Evolutionary conservation across 176 grass and related monocot species (phyloP).

Genomic region (Avena eriantha): DNA sequence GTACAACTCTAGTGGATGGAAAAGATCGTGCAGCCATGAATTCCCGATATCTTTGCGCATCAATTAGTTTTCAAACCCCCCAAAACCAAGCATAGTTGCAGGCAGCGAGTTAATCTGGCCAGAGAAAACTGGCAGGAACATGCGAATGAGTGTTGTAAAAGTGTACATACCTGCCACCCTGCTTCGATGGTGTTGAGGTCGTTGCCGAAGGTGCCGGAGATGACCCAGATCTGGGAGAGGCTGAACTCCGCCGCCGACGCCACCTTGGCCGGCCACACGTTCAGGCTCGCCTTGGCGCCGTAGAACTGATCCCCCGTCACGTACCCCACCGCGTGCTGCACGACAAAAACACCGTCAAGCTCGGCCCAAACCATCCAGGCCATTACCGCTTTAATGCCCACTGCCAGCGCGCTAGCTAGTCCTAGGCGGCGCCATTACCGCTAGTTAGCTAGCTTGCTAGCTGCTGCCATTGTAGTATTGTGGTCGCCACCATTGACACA

Average conservation of each 20-base stretch:
- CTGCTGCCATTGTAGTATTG: background rate
- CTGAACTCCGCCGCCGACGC: constrained; percentile 81
- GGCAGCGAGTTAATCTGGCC: no score
- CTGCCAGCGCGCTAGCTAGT: background rate
- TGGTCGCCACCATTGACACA: background rate
- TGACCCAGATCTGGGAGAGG: constrained; percentile 98
- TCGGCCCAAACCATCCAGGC: background rate
- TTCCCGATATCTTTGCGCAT: background rate
- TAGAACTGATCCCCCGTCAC: constrained; percentile 87
- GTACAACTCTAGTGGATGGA: background rate
- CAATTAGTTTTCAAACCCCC: background rate
- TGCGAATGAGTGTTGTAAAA: background rate
- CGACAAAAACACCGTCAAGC: background rate
- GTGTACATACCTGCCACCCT: constrained; percentile 78
- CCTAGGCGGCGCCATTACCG: constrained; percentile 28
- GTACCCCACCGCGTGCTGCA: constrained; percentile 95
- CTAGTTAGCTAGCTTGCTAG: background rate
- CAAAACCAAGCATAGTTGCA: background rate
- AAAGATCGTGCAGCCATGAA: background rate
- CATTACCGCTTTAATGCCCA: background rate
- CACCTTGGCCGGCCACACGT: constrained; percentile 84
- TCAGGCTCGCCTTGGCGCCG: constrained; percentile 93
- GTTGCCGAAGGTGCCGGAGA: constrained; percentile 95
- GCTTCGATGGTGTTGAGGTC: constrained; percentile 99
- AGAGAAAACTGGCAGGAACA: background rate